phyloP scores from a whole-genome alignment of 352 stramenopile species.

The Aphanomyces invadans region DNA sequence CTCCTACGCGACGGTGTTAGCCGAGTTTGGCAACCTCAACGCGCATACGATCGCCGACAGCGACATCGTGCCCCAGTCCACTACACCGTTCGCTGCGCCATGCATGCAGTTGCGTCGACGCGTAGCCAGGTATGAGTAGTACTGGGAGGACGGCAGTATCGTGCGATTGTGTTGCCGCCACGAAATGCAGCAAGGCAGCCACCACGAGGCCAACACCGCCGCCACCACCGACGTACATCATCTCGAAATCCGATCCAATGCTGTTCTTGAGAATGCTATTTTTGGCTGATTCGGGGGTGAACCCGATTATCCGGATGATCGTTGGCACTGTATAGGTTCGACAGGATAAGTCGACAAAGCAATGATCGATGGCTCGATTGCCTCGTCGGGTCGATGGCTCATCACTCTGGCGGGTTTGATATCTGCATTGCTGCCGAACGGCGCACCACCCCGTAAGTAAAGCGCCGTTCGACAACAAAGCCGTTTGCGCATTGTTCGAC shows the following conservation, averaged over 20 bases:
- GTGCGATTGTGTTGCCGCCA: background rate
- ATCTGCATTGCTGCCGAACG: too few species aligned
- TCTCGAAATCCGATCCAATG: background rate
- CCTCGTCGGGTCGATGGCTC: too few species aligned
- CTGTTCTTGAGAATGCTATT: background rate
- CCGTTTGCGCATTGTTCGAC: too few species aligned
- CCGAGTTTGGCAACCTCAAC: background rate
- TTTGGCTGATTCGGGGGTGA: background rate
- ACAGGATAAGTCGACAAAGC: too few species aligned
- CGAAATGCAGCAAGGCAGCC: background rate
- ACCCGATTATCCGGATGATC: background rate
- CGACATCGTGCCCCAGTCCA: constrained; percentile 71
- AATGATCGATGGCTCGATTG: too few species aligned
- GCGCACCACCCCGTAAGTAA: too few species aligned
- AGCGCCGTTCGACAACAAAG: too few species aligned
- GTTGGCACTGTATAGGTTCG: too few species aligned
- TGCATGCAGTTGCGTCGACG: constrained; percentile 65
- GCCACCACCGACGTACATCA: background rate
- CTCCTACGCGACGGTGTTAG: constrained; percentile 25
- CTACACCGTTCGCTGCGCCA: constrained; percentile 63
- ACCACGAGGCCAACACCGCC: background rate
- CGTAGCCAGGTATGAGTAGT: constrained; percentile 67
- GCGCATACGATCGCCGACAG: constrained; percentile 57
- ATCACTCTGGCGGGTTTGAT: too few species aligned
- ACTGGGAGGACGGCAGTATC: constrained; percentile 30